phyloP scores from a whole-genome alignment of 2,329 filamentous ascomycete genomes.

The Fusarium verticillioides region DNA sequence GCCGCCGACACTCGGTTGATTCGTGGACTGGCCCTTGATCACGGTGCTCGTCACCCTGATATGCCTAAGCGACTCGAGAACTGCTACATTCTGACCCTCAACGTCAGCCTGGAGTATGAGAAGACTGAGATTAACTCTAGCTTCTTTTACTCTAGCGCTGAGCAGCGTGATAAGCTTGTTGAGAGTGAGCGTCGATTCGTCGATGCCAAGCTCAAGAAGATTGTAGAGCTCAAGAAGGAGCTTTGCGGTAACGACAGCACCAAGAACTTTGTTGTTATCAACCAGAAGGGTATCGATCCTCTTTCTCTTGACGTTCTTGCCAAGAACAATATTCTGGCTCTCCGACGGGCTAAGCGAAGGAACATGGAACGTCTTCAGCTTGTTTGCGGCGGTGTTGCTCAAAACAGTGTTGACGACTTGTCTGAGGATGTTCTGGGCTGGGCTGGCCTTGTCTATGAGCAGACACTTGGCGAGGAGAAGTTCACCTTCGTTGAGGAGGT shows the following conservation, averaged over 20 bases:
- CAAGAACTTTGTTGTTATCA: constrained; percentile 97
- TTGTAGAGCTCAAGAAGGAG: constrained; percentile 97
- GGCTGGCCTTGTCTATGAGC: constrained; percentile 97
- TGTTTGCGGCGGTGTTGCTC: constrained; percentile 87
- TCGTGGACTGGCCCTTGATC: constrained; percentile 89
- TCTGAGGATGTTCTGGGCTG: constrained; percentile 90
- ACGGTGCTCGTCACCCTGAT: constrained; percentile 95
- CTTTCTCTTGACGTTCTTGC: constrained; percentile 94
- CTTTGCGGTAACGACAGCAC: constrained; percentile 92
- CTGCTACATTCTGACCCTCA: constrained; percentile 92
- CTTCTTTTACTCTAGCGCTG: constrained; percentile 98
- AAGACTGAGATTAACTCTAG: constrained; percentile 99
- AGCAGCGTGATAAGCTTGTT: constrained; percentile 97
- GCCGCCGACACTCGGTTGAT: constrained; percentile 97
- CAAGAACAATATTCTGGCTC: constrained; percentile 96
- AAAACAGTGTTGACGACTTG: constrained; percentile 97
- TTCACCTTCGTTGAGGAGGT: constrained; percentile 99
- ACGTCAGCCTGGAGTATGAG: constrained; percentile 97
- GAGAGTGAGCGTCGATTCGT: constrained; percentile 97
- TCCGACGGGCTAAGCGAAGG: constrained; percentile 93
- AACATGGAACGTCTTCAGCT: constrained; percentile 99
- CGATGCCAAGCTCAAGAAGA: constrained; percentile 95
- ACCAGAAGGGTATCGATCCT: constrained; percentile 99
- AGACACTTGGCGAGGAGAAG: constrained; percentile 97
- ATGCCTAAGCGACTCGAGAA: constrained; percentile 98